Evolutionary conservation across 768 basidiomycete species (phyloP).

Genomic region (Lactarius evosmus): DNA sequence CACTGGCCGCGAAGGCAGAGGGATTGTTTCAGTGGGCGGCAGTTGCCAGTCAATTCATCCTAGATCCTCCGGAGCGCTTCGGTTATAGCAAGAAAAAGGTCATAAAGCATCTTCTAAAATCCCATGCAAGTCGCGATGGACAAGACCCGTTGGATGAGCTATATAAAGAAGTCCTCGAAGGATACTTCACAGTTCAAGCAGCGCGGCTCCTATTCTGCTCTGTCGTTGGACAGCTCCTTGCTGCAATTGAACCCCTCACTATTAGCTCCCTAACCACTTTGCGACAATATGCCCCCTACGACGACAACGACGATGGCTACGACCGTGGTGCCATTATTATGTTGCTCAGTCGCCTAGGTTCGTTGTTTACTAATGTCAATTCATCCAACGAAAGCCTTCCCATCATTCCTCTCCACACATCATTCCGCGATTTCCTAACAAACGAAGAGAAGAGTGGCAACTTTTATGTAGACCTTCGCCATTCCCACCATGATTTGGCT

Average conservation of each 20-base stretch:
- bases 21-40: background rate
- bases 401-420: background rate
- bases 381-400: background rate
- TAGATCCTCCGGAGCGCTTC: too few relatives aligned
- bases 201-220: background rate
- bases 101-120: too few relatives aligned
- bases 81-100: too few relatives aligned
- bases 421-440: conserved; percentile 1
- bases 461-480: background rate
- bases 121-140: background rate
- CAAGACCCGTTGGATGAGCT: too few relatives aligned
- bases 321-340: background rate
- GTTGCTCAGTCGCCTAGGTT: background rate
- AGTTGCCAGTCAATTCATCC: background rate
- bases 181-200: too few relatives aligned
- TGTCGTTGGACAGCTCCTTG: background rate
- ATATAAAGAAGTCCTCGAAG: too few relatives aligned
- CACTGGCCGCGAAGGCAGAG: background rate
- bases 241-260: background rate
- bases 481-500: background rate
- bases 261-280: background rate
- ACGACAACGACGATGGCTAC: too few relatives aligned
- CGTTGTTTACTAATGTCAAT: background rate
- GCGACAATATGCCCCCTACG: background rate
- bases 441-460: background rate